Base-by-base conservation (phyloP, 2,329 filamentous ascomycete species). In the Xylaria sp. region DNA sequence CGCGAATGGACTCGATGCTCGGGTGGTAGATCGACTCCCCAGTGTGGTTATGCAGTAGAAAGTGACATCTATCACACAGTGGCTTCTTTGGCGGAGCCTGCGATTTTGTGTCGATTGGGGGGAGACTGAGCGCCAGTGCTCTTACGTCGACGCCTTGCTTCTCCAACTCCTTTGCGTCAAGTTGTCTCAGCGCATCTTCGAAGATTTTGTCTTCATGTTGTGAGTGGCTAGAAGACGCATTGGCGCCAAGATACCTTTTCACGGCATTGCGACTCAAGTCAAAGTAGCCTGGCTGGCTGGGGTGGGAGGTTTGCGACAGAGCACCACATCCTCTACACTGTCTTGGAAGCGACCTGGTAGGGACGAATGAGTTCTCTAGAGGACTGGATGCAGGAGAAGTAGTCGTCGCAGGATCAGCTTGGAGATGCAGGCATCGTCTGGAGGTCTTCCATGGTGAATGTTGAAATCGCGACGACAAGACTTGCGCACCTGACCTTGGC, bases 11-110 rank as follows among this genome's bases (percentile, higher is more conserved):
- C 45, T 92, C 85, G 66, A 97, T 84, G 0, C 89, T 89, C 0
- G 95, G 95, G 72, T 96, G 92, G 58, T 86, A 84, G 69, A 96
- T 94, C 5, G 91, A 84, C 15, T 85, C 79, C 7, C 90, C 91
- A 15, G 83, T 81, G 63, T 87, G 86, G 74, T 98, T 89, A 75
- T 98, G 89, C 21, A 90, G 77, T 25, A 99, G 82, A 35, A 88
- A 84, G 75, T 97, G 93, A 72, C 95, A 99, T 71, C 95, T 87
- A 69, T 95, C 90, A 78, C 95, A 99, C 6, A 96, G 78, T 1
- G 91, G 91, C 2, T 78, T 70, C 59, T 79, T 79, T 2, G 73
- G 65, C 43, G 68, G 65, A 43, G 65, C 61, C 35, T 54, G 59
- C 31, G 64, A 54, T 11, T 14, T 28, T 33, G 38, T 50, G n/a